Base-by-base conservation (phyloP, 495 filamentous ascomycete genomes). In the Thermochaetoides thermophila region DNA sequence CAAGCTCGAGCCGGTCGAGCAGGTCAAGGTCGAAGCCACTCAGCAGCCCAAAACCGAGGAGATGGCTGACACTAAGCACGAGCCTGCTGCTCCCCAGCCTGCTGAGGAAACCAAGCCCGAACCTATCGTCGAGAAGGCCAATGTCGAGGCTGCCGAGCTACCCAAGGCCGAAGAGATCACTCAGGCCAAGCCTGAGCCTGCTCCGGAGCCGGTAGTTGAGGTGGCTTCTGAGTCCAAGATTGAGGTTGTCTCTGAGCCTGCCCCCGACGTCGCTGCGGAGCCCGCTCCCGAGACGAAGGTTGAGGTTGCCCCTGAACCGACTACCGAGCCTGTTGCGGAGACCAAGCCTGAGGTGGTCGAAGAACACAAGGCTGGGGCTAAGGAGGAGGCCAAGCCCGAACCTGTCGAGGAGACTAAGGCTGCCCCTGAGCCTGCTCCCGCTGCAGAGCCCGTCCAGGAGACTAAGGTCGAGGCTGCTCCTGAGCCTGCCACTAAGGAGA, bases 291-390 rank as follows among this genome's bases (percentile, higher is more conserved):
- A 27, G 15, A 21, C 34, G 5, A 15, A 17, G 18, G 29, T 22
- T 14, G 38, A n/a, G 15, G 21, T 35, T 15, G 37, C 13, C 22
- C 34, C 37, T 12, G 30, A 18, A 40, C 22, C 34, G 20, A 39
- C 25, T 10, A 21, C 35, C 47, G 34, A 15, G 39, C 31, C 24
- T 55, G 55, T 37, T 45, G 40, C 19, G 48, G n/a, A n/a, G n/a
- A n/a, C n/a, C n/a, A n/a, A n/a, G n/a, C n/a, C n/a, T n/a, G n/a
- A n/a, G n/a, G n/a, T n/a, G n/a, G n/a, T n/a, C n/a, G n/a, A n/a
- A n/a, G n/a, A n/a, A n/a, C n/a, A n/a, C n/a, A n/a, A n/a, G n/a
- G n/a, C n/a, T n/a, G 29, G 30, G 13, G 19, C 41, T 20, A 19
- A 39, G 39, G 42, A 50, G 10, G 22, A 40, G n/a, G 15, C 29